Evolutionary conservation across 2,329 filamentous ascomycete genomes (phyloP).

Genomic region (Rhinocladiella similis): DNA sequence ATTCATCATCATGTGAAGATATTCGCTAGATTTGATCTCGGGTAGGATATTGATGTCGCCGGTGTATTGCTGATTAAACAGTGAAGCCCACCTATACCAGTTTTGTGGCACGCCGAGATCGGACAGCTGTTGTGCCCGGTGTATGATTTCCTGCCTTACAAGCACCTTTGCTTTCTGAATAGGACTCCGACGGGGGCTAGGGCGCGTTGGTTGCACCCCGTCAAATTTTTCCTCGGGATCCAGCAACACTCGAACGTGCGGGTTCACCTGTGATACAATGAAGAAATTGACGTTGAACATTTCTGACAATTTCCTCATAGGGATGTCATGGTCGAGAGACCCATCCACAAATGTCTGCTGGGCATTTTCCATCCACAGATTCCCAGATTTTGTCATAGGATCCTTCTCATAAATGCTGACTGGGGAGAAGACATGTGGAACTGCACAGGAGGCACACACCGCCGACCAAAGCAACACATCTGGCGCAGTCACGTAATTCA

Average conservation of each 20-base stretch:
- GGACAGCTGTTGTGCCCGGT: slow-evolving; percentile 76
- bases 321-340: slow-evolving; percentile 90
- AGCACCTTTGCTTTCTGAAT: slow-evolving; percentile 67
- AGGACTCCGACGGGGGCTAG: neutral
- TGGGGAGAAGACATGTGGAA: slow-evolving; percentile 76
- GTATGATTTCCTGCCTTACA: slow-evolving; percentile 76
- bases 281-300: slow-evolving; percentile 99
- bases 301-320: slow-evolving; percentile 83
- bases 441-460: slow-evolving; percentile 87
- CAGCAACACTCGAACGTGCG: slow-evolving; percentile 86
- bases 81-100: slow-evolving; percentile 73
- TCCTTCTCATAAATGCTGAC: slow-evolving; percentile 82
- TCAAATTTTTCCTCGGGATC: slow-evolving; percentile 66
- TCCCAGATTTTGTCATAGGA: slow-evolving; percentile 71
- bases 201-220: slow-evolving; percentile 27
- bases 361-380: slow-evolving; percentile 72
- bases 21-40: slow-evolving; percentile 70
- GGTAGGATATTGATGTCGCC: slow-evolving; percentile 95
- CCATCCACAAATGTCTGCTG: slow-evolving; percentile 90
- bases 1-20: slow-evolving; percentile 77
- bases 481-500: slow-evolving; percentile 91
- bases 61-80: slow-evolving; percentile 87
- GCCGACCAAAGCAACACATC: slow-evolving; percentile 97
- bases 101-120: slow-evolving; percentile 80
- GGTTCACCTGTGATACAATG: slow-evolving; percentile 95